Conservation (phyloP, 345 rosid genomes). For the Camelina sativa region DNA sequence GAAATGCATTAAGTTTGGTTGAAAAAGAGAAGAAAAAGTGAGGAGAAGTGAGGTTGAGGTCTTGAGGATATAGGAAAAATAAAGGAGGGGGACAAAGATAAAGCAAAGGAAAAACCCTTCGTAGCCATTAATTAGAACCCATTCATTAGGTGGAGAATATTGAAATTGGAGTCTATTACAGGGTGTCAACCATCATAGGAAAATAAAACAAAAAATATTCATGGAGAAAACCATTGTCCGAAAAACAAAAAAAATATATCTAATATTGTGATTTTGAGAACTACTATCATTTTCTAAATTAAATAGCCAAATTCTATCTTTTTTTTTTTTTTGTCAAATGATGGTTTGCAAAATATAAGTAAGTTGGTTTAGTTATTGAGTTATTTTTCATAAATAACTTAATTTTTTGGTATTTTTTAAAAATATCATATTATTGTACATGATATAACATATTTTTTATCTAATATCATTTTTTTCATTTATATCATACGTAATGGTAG, state of each 20-base stretch:
- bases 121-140: constrained; percentile 42
- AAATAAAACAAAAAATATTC: not conserved
- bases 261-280: not conserved
- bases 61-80: constrained; percentile 9
- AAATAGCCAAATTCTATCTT: not conserved
- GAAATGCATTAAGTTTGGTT: constrained; percentile 44
- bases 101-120: constrained; percentile 30
- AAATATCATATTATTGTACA: too few relatives aligned
- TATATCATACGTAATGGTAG: not conserved
- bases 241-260: not conserved
- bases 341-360: too few relatives aligned
- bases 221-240: constrained; percentile 21
- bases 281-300: not conserved
- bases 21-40: constrained; percentile 27
- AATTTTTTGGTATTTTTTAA: too few relatives aligned
- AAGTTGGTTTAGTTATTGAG: too few relatives aligned
- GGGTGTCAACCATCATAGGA: constrained; percentile 42
- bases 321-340: too few relatives aligned
- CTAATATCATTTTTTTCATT: not conserved
- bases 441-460: too few relatives aligned
- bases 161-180: constrained; percentile 39
- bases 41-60: constrained; percentile 25
- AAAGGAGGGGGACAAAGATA: constrained; percentile 43
- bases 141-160: constrained; percentile 44
- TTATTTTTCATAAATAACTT: too few relatives aligned